These are phyloP conservation scores for Pichia scutulata DNA, from an alignment of 805 yeast genomes.

Conservation along the genomic window DNA sequence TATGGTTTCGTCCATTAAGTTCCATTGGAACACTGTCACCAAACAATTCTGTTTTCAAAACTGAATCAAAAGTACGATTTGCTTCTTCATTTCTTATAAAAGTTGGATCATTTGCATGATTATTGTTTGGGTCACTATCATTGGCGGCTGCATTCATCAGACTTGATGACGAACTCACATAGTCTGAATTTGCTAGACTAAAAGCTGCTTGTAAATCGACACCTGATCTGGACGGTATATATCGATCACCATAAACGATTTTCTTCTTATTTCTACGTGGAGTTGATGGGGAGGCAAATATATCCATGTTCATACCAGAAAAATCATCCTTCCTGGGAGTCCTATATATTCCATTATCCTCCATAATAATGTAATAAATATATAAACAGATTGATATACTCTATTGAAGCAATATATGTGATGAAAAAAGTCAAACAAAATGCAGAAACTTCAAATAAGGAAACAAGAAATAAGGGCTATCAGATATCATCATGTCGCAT, in stretches of 20 bases:
- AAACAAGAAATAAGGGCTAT: background rate
- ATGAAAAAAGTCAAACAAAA: background rate
- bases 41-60: conserved; percentile 82
- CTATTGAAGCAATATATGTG: background rate
- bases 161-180: conserved; percentile 25
- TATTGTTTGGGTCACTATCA: background rate
- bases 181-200: conserved; percentile 31
- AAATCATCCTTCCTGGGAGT: background rate
- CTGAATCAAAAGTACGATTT: conserved; percentile 76
- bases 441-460: background rate
- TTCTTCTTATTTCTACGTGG: conserved; percentile 39
- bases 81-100: conserved; percentile 71
- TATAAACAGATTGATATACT: background rate
- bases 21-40: conserved; percentile 68
- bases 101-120: conserved; percentile 47
- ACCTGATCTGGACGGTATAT: conserved; percentile 82
- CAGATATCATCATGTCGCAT: background rate
- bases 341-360: background rate
- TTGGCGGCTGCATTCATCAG: background rate
- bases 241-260: conserved; percentile 69
- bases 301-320: conserved; percentile 8
- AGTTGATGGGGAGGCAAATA: conserved; percentile 33
- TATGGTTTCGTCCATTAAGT: conserved; percentile 8
- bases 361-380: background rate
- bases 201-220: conserved; percentile 84